These are phyloP conservation scores for Umbilicaria muhlenbergii DNA, from an alignment of 495 filamentous ascomycete genomes.

Conservation along the genomic window DNA sequence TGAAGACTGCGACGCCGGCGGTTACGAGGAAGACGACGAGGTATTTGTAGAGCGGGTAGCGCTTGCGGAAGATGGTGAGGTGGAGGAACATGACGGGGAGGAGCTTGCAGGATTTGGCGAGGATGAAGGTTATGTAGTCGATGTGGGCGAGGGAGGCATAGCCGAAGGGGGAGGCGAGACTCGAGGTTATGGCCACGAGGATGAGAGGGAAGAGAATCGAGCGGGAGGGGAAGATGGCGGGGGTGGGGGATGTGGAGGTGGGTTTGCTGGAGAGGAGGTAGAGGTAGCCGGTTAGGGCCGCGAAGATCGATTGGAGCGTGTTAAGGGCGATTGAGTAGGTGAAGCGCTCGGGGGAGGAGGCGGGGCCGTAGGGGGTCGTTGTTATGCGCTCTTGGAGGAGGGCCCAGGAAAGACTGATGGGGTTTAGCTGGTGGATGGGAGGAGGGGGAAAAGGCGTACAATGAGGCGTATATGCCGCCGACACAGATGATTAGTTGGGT, in stretches of 20 bases:
- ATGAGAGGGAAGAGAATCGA: conserved; percentile 62
- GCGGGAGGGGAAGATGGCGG: conserved; percentile 57
- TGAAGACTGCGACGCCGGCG: conserved; percentile 86
- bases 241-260: conserved; percentile 29
- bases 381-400: conserved; percentile 95
- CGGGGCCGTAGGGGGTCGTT: conserved; percentile 68
- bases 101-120: conserved; percentile 95
- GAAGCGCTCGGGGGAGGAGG: conserved; percentile 45
- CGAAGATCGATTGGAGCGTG: conserved; percentile 88
- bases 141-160: conserved; percentile 88
- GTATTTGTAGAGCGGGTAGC: conserved; percentile 95
- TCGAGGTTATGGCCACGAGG: conserved; percentile 73
- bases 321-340: conserved; percentile 89
- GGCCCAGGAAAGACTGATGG: conserved; percentile 73
- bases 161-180: conserved; percentile 84
- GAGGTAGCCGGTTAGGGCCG: conserved; percentile 58
- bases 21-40: conserved; percentile 82
- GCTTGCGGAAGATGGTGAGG: conserved; percentile 75
- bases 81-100: conserved; percentile 96
- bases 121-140: conserved; percentile 97
- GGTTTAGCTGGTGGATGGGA: neutral
- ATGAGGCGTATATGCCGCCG: conserved; percentile 85
- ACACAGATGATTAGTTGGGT: conserved; percentile 73
- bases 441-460: conserved; percentile 40
- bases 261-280: conserved; percentile 64